A percentile compares a stretch with the other conserved stretches of the same genome.
Conservation (phyloP, 345 rosid genomes). For the Bruguiera sexangula region DNA sequence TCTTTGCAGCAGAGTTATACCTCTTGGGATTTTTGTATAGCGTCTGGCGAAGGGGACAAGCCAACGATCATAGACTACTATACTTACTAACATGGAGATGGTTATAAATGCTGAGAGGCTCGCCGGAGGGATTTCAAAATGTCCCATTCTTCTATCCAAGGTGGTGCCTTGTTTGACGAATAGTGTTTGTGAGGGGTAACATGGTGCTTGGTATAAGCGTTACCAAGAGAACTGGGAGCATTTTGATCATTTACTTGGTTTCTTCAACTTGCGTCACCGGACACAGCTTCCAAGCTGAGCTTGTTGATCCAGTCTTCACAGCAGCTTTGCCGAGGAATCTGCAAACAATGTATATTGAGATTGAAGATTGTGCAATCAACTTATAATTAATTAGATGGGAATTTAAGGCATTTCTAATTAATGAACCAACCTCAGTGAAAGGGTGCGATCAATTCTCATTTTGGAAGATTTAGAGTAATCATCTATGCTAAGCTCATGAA, state of each 20-base stretch:
- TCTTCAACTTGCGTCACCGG: constrained; percentile 64
- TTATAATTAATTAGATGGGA: too few relatives aligned
- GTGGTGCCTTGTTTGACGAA: constrained; percentile 71
- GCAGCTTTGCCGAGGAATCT: constrained; percentile 70
- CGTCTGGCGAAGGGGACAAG: constrained; percentile 41
- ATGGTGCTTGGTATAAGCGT: constrained; percentile 57
- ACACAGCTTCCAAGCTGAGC: constrained; percentile 49
- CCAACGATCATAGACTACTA: constrained; percentile 49
- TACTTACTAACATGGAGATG: constrained; percentile 55
- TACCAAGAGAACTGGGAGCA: constrained; percentile 43
- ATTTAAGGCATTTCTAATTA: too few relatives aligned
- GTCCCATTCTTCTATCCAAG: constrained; percentile 46
- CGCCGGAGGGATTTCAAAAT: constrained; percentile 72
- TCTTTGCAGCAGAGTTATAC: constrained; percentile 66
- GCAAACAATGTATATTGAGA: not conserved
- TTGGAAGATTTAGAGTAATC: constrained; percentile 29
- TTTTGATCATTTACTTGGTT: constrained; percentile 63
- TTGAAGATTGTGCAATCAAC: too few relatives aligned
- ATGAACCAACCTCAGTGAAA: constrained; percentile 38
- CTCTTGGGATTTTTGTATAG: constrained; percentile 62
- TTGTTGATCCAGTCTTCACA: constrained; percentile 24
- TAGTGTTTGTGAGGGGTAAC: constrained; percentile 45
- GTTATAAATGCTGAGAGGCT: constrained; percentile 60
- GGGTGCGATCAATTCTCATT: constrained; percentile 40
- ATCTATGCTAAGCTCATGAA: constrained; percentile 41